Conservation (phyloP, 2,329 filamentous ascomycete species). For the Diaporthe sp. region DNA sequence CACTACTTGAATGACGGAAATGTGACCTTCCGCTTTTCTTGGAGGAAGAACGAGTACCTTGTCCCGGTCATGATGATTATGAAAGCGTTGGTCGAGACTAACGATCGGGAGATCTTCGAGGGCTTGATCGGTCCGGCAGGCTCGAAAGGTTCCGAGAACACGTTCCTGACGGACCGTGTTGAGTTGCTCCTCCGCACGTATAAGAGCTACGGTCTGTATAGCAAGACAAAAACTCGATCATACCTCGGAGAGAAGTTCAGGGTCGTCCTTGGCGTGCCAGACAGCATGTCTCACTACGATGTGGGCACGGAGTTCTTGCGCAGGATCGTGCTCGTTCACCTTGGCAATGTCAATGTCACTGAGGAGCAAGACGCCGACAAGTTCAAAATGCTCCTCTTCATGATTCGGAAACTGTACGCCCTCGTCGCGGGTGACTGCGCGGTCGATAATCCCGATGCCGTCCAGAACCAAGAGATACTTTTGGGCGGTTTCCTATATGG, state of each 20-base stretch:
- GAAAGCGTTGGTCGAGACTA: conserved; percentile 95
- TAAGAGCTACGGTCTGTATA: conserved; percentile 90
- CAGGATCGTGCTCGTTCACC: conserved; percentile 90
- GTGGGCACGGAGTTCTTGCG: conserved; percentile 92
- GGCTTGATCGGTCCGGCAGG: conserved; percentile 85
- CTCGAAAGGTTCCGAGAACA: conserved; percentile 85
- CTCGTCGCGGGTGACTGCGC: conserved; percentile 93
- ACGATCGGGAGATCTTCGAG: conserved; percentile 96
- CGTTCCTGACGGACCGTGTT: conserved; percentile 94
- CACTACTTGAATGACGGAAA: conserved; percentile 98
- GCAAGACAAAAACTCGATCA: conserved; percentile 83
- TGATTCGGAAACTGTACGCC: conserved; percentile 95
- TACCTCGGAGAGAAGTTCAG: conserved; percentile 94
- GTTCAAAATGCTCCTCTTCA: conserved; percentile 93
- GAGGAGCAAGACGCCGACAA: conserved; percentile 91
- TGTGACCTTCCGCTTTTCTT: conserved; percentile 96
- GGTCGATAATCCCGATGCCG: conserved; percentile 95
- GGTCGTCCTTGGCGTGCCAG: conserved; percentile 85
- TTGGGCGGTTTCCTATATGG: conserved; percentile 94
- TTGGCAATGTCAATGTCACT: conserved; percentile 88
- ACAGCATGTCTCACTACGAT: conserved; percentile 88
- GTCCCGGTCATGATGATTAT: conserved; percentile 96
- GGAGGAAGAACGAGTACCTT: conserved; percentile 97
- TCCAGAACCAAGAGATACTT: conserved; percentile 95
- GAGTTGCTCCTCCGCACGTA: conserved; percentile 94